Base-by-base conservation (phyloP, 202 grass and related monocot species). In the Panicum virgatum region DNA sequence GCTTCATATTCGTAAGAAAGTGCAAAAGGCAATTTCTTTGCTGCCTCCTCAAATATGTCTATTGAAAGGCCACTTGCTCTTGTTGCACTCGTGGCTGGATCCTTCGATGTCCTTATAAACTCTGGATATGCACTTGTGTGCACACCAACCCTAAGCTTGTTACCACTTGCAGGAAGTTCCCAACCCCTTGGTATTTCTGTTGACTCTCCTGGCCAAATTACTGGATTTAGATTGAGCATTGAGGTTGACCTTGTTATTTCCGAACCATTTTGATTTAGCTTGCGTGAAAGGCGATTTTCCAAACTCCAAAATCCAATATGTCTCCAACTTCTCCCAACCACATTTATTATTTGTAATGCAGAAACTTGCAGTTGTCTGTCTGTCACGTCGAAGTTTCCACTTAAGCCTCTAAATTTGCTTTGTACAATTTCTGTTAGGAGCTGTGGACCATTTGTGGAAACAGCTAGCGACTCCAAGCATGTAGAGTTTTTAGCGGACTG, bases 151-250 rank as follows among this genome's bases (percentile, higher is more conserved):
- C 25, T n/a, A 37, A 90, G 66, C 42, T 89, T 89, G 8, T 82
- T 82, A 20, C 62, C 87, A 45, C 7, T 66, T 1, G 57, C 37
- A 9, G 91, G 87, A 68, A 85, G 36, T 75, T 90, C 87, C 84
- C 87, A 93, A 13, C 91, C 90, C 19, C 66, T 87, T 8, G 90
- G 87, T 25, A 89, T 10, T 10, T 43, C 12, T 51, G 16, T 84
- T 13, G 80, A 87, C 51, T 89, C 77, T 64, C 91, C 87, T 15
- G 91, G 91, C 87, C 87, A 90, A 45, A 85, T 90, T 0, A 87
- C 67, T 2, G 36, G 27, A 8, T 87, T 85, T 23, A 92, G 38
- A 42, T 89, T 7, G 23, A 23, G 34, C 50, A 14, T 15, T 11
- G 47, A 59, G 13, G 6, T 20, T 8, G 6, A 52, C 10, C 18